Evolutionary conservation across 106 monocot species (phyloP).

Genomic region (Vanilla planifolia): DNA sequence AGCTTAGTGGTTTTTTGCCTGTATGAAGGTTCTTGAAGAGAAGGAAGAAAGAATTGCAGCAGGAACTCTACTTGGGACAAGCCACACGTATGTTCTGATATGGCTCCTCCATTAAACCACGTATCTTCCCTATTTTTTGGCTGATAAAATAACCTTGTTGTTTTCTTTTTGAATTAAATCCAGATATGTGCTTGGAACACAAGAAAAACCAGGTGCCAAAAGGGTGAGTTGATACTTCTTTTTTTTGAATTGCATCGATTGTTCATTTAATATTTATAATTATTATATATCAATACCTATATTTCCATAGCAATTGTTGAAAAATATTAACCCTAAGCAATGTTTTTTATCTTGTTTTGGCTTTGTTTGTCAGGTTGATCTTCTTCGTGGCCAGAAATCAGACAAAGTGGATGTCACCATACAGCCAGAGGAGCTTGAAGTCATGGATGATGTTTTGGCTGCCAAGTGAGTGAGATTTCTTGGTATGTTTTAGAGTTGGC

Average conservation of each 20-base stretch:
- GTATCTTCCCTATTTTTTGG: no score
- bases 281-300: no score
- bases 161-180: background rate
- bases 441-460: conserved; percentile 88
- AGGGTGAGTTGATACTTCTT: conserved; percentile 46
- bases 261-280: no score
- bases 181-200: conserved; percentile 70
- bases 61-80: conserved; percentile 80
- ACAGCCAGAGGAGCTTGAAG: conserved; percentile 92
- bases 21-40: conserved; percentile 81
- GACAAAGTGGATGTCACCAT: conserved; percentile 99
- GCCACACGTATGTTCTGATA: conserved; percentile 65
- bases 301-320: no score
- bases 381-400: conserved; percentile 81
- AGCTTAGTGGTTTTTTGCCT: background rate
- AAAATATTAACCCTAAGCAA: no score
- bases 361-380: conserved; percentile 67
- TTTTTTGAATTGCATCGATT: background rate
- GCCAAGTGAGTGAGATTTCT: conserved; percentile 57
- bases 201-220: conserved; percentile 81
- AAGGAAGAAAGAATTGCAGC: conserved; percentile 97
- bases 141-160: no score
- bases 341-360: background rate
- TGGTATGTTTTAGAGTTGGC: background rate
- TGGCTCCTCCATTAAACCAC: no score